Evolutionary conservation across 768 basidiomycete species (phyloP).

Genomic region (Leucocoprinus birnbaumii): DNA sequence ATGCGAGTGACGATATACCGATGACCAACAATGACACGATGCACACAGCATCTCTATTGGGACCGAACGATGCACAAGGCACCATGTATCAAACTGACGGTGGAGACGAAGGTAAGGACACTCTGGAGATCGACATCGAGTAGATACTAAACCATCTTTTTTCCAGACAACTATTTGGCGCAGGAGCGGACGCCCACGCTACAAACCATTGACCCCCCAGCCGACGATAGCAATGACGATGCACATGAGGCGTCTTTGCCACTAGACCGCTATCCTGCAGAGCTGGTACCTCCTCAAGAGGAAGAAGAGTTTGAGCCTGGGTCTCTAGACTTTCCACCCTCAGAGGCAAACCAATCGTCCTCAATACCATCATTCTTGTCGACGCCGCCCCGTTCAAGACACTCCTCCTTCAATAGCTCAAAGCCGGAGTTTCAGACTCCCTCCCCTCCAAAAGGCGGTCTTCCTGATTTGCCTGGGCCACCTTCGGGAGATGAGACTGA

Average conservation of each 20-base stretch:
- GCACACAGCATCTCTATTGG: slow-evolving; percentile 6
- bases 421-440: slow-evolving; percentile 57
- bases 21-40: slow-evolving; percentile 2
- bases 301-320: background rate
- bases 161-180: slow-evolving; percentile 2
- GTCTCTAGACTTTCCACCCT: background rate
- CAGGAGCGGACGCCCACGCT: slow-evolving; percentile 22
- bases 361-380: slow-evolving; percentile 5
- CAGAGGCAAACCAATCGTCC: background rate
- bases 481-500: slow-evolving; percentile 36
- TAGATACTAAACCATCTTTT: background rate
- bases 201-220: slow-evolving; percentile 13
- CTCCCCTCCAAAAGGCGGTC: slow-evolving; percentile 50
- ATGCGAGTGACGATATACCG: background rate
- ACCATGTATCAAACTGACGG: background rate
- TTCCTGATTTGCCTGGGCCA: slow-evolving; percentile 67
- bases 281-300: background rate
- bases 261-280: background rate
- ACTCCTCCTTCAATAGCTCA: slow-evolving; percentile 34
- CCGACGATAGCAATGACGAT: background rate
- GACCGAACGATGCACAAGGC: background rate
- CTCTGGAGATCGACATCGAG: background rate
- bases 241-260: background rate
- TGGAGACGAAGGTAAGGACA: background rate
- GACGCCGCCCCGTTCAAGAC: slow-evolving; percentile 15